Evolutionary conservation across 768 basidiomycete species (phyloP).

Genomic region (Lentinula guzmanii): DNA sequence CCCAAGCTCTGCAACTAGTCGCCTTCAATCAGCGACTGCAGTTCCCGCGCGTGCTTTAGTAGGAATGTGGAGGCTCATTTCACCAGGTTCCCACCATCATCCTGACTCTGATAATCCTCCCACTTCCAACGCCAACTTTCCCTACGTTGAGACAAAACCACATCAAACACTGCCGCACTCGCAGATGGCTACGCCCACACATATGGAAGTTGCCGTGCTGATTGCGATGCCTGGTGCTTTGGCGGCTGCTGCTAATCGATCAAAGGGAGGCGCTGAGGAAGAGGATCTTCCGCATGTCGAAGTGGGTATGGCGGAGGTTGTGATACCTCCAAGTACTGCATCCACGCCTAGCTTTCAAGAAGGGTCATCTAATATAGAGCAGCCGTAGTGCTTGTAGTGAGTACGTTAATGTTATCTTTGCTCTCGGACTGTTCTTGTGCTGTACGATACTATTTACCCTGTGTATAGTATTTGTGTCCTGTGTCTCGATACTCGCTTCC

Average conservation of each 20-base stretch:
- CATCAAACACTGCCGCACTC: conserved; percentile 1
- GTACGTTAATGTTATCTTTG: not conserved
- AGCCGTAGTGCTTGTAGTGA: not conserved
- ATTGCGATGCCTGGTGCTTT: conserved; percentile 35
- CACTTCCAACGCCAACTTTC: conserved; percentile 18
- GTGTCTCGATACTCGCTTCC: not conserved
- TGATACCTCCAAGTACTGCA: conserved; percentile 1
- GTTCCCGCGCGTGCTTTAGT: not conserved
- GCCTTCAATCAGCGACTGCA: not conserved
- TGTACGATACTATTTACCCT: not conserved
- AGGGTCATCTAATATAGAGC: not conserved
- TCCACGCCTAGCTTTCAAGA: not conserved
- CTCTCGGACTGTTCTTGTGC: not conserved
- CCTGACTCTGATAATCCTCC: not conserved
- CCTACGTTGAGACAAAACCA: conserved; percentile 8
- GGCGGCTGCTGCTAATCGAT: not conserved
- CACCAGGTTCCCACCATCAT: not conserved
- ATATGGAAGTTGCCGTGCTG: conserved; percentile 33
- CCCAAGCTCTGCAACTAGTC: not conserved
- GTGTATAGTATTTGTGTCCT: not conserved
- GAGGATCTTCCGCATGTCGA: conserved; percentile 25
- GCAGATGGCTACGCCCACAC: conserved; percentile 12
- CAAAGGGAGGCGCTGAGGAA: conserved; percentile 14
- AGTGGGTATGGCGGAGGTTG: conserved; percentile 22
- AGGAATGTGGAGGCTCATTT: not conserved